Conservation (phyloP, 768 basidiomycete species). For the Podaxis sp. region DNA sequence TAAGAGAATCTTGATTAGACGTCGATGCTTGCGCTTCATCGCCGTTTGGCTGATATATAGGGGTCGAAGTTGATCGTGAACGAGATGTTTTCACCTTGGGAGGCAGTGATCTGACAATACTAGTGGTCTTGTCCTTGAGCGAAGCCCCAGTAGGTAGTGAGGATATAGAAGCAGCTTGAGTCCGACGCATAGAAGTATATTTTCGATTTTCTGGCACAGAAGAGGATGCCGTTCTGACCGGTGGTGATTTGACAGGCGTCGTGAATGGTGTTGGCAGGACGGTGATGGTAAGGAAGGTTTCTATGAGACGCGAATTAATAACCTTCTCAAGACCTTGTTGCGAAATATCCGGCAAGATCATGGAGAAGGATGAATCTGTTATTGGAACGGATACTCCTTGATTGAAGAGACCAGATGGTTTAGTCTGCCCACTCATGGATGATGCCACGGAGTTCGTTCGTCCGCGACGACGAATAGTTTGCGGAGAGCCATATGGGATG, state of each 20-base stretch:
- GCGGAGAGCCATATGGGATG: slow-evolving; percentile 11
- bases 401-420: slow-evolving; percentile 12
- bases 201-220: background rate
- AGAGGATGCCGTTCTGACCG: background rate
- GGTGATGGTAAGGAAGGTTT: slow-evolving; percentile 68
- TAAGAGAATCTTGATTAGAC: background rate
- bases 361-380: slow-evolving; percentile 21
- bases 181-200: background rate
- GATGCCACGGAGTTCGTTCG: slow-evolving; percentile 58
- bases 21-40: background rate
- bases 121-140: background rate
- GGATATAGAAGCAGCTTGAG: slow-evolving; percentile 1
- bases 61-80: background rate
- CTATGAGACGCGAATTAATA: slow-evolving; percentile 69
- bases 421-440: slow-evolving; percentile 27
- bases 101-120: background rate
- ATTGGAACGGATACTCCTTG: slow-evolving; percentile 12
- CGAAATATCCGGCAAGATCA: slow-evolving; percentile 55
- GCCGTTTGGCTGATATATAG: background rate
- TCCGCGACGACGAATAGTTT: slow-evolving; percentile 14
- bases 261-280: slow-evolving; percentile 23
- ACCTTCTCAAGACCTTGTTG: slow-evolving; percentile 70
- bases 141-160: background rate
- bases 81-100: slow-evolving; percentile 1
- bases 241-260: slow-evolving; percentile 10